Base-by-base conservation (phyloP, 2,329 filamentous ascomycete species). In the Dactylellina sp. region DNA sequence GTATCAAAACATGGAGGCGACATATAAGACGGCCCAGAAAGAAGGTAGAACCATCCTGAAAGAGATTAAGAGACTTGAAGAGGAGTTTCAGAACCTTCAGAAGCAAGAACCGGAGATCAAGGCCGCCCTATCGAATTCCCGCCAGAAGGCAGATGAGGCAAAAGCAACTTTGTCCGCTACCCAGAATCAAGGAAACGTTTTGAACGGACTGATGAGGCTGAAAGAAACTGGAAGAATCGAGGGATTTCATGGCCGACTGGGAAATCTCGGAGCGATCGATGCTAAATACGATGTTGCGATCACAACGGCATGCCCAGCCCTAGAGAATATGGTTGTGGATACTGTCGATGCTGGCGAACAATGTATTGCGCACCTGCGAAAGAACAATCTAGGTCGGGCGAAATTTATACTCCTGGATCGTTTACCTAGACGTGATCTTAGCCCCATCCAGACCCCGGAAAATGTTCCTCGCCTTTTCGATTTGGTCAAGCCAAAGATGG, bases 381-480 rank as follows among this genome's bases (percentile, higher is more conserved):
- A 98, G 84, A 99, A 97, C 78, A 97, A 97, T 77, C 88, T 99
- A 2, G 95, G 95, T 11, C 89, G 96, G 78, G 95, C 93, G 71
- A 97, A 97, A 83, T 98, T 99, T 81, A 98, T 99, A 79, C 91
- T 95, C 77, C 86, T 99, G 14, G 92, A 99, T 81, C 93, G 94
- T 80, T 84, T 98, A 53, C 88, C 92, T 22, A 85, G 86, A 32
- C 88, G 92, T 59, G 91, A 97, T 78, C 83, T 98, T 78, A 89
- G 89, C 1, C 83, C 87, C 0, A 93, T 98, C 60, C 86, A 91
- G 71, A 99, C 95, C 0, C 95, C 95, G 0, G 95, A 99, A 81
- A 89, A 92, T 78, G 94, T 95, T 5, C 94, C 94, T 16, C 88
- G 95, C 20, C 85, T 99, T 1, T 99, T 98, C 78, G 96, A 99